Evolutionary conservation across 2,329 filamentous ascomycete genomes (phyloP).

Genomic region (Colletotrichum plurivorum): DNA sequence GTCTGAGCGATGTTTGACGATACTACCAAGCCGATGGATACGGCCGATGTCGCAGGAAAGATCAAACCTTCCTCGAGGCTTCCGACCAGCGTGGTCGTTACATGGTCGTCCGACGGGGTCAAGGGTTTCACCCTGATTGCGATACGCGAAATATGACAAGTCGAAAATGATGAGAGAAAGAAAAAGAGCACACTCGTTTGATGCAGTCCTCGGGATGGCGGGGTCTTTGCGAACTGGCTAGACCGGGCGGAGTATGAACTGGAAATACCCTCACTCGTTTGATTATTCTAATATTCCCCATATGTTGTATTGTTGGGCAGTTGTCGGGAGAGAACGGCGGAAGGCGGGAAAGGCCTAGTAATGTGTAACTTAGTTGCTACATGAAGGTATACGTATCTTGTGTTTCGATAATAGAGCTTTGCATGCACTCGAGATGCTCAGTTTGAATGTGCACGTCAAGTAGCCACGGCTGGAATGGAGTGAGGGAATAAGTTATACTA

Average conservation of each 20-base stretch:
- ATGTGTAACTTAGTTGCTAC: too few relatives aligned
- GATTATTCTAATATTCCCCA: not conserved
- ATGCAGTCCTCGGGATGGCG: not conserved
- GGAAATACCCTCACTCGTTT: constrained; percentile 31
- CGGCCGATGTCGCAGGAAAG: too few relatives aligned
- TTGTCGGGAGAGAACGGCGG: too few relatives aligned
- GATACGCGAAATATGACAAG: not conserved
- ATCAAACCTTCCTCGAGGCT: not conserved
- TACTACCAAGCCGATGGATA: not conserved
- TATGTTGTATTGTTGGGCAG: not conserved
- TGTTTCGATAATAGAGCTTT: too few relatives aligned
- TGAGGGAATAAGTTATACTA: too few relatives aligned
- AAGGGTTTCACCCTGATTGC: too few relatives aligned
- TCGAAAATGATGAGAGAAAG: not conserved
- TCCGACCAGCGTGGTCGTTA: not conserved
- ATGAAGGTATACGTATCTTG: too few relatives aligned
- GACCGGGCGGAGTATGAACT: constrained; percentile 3
- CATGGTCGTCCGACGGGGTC: not conserved
- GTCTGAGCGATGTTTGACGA: not conserved
- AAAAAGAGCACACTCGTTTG: constrained; percentile 5
- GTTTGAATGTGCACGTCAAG: too few relatives aligned
- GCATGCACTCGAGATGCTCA: too few relatives aligned
- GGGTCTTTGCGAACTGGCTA: not conserved
- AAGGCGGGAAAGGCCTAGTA: too few relatives aligned
- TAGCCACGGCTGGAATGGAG: too few relatives aligned